Evolutionary conservation across 768 basidiomycete species (phyloP), one percentile per base, ranked within the genome.

Genomic region (Naganishia friedmannii): DNA sequence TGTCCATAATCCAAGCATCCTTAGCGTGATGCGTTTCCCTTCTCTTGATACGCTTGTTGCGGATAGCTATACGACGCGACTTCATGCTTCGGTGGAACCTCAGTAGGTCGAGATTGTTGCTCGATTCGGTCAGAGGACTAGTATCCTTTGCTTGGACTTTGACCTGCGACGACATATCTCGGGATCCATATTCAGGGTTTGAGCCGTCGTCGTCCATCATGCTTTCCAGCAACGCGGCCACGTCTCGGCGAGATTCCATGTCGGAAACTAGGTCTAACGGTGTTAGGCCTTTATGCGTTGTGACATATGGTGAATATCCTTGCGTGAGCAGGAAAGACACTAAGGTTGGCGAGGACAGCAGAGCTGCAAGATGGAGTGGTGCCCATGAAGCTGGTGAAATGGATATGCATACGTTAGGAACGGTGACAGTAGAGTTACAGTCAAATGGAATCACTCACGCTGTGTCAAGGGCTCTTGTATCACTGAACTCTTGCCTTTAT

Each of bases 301-400:
- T 78, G 6, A 88, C 86, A 72, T 91, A 88, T 0, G 91, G 88
- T 29, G 92, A 93, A 72, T 91, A 92, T 55, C 92, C 92, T 74
- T 92, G 90, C 13, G 92, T 95, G 82, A 98, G 88, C 28, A 99
- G 84, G 84, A 92, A 89, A 0, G 93, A 92, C 26, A 98, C 86
- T 26, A 98, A 83, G 2, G 93, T 93, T 2, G 94, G 91, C 37
- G 95, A 93, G 15, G 92, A 88, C 45, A 91, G 83, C 65, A 98
- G 82, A 9, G 90, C 90, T 9, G 95, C 92, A 82, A 95, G 89
- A 76, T 97, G 95, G 15, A 99, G 84, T 3, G 94, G 88, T 12
- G 92, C 93, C 96, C 96, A 98, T 39, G 95, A 94, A 71, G 87
- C 93, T 51, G 55, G n/a, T n/a, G 5, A n/a, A 21, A 67, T 8